Base-by-base conservation (phyloP, 2,329 filamentous ascomycete genomes). In the Thermomyces lanuginosus region DNA sequence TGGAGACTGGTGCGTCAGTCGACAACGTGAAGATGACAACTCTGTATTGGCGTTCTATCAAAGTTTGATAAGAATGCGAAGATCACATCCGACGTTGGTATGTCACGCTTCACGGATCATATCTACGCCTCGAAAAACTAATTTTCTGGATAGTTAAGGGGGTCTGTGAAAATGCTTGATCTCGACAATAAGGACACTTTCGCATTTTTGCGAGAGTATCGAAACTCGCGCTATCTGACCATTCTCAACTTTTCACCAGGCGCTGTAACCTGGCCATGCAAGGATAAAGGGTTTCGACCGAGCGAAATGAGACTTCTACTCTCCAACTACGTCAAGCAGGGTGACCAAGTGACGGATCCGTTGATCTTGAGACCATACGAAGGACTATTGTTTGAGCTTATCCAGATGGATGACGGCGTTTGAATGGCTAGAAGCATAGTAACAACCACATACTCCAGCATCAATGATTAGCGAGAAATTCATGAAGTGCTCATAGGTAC, bases 21-120 rank as follows among this genome's bases (percentile, higher is more conserved):
- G 52, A 5, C 42, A 47, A 21, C 29, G 31, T 11, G 18, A 29
- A 13, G 33, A 38, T 24, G 29, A 31, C 2, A 29, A 33, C 8
- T 68, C 62, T 8, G 61, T 72, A 11, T 62, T 69, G 39, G 48
- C 55, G 25, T 72, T 68, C 43, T 79, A 71, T 56, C 61, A 63
- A 28, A 45, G 45, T 0, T 57, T 70, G 31, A 52, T 76, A 13
- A 38, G 48, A 22, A 41, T 68, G 31, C 60, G 74, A 27, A 72
- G 73, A 38, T 42, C 58, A 15, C 51, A 66, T 39, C 32, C 34
- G 16, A 33, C 31, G 16, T 10, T 37, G 21, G 36, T 32, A 33
- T 24, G 27, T 26, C 15, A 5, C n/a, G n/a, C n/a, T n/a, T n/a
- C n/a, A n/a, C n/a, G 6, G 14, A 13, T 24, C 29, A 13, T 15